Conservation (phyloP, 75 land plant genomes). For the Pinus tabuliformis region DNA sequence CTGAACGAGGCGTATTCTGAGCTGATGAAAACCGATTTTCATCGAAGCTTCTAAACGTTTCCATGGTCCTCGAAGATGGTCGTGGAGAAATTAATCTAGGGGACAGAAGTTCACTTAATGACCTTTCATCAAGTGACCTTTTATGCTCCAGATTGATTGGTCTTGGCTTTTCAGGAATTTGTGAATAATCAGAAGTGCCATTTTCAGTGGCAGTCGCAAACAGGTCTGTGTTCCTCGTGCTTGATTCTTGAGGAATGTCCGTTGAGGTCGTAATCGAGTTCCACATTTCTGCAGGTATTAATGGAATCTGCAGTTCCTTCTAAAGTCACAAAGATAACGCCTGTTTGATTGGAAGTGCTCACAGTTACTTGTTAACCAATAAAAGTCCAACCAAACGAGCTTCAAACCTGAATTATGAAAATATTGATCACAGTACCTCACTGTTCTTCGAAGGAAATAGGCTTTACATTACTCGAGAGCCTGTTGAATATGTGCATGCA, state of each 20-base stretch:
- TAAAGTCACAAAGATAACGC: neutral
- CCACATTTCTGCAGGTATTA: neutral
- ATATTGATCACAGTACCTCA: neutral
- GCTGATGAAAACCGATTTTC: constrained; percentile 4
- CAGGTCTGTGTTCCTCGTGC: neutral
- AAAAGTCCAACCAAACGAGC: neutral
- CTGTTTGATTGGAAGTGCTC: neutral
- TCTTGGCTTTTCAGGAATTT: neutral
- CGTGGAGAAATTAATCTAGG: constrained; percentile 4
- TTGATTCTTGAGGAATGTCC: neutral
- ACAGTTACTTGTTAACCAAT: neutral
- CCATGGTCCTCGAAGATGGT: neutral
- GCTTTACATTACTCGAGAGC: neutral
- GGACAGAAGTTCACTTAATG: constrained; percentile 1
- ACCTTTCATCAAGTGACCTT: constrained; percentile 4
- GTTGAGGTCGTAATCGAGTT: neutral
- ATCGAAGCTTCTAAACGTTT: neutral
- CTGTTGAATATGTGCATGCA: neutral
- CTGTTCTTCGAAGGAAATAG: neutral
- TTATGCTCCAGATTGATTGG: constrained; percentile 4
- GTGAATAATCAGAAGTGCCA: neutral
- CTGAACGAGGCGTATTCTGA: constrained; percentile 15
- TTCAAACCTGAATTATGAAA: neutral
- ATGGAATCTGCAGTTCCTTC: neutral
- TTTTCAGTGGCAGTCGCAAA: neutral